phyloP scores from a whole-genome alignment of 805 yeast genomes.

The Myxozyma nipponensis region DNA sequence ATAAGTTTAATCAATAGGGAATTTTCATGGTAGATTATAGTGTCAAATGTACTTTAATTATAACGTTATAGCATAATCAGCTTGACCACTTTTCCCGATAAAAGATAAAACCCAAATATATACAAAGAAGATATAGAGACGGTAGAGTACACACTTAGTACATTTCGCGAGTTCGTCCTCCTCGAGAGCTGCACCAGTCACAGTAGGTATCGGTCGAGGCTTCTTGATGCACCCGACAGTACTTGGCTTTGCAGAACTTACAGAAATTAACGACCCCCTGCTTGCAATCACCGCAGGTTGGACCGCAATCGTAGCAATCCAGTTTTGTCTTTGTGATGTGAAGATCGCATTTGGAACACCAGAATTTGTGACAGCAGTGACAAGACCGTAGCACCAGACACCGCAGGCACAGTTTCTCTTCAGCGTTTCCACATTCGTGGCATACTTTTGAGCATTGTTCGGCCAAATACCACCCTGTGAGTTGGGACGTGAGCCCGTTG shows the following conservation, averaged over 20 bases:
- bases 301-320: constrained; percentile 28
- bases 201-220: constrained; percentile 24
- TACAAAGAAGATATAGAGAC: too few relatives aligned
- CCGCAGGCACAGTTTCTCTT: constrained; percentile 12
- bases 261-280: constrained; percentile 15
- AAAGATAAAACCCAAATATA: too few relatives aligned
- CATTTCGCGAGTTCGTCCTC: constrained; percentile 15
- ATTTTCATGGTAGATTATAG: too few relatives aligned
- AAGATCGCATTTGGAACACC: constrained; percentile 25
- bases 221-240: constrained; percentile 26
- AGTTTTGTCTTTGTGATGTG: constrained; percentile 6
- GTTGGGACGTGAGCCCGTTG: not conserved
- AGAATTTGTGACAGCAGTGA: constrained; percentile 17
- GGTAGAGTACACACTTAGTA: too few relatives aligned
- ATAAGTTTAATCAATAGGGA: constrained; percentile 6
- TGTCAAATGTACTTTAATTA: too few relatives aligned
- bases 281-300: constrained; percentile 25
- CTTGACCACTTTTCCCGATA: too few relatives aligned
- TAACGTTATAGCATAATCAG: too few relatives aligned
- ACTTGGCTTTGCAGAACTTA: constrained; percentile 26
- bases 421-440: constrained; percentile 7
- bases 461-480: constrained; percentile 22
- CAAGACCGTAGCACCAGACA: constrained; percentile 22
- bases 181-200: constrained; percentile 28
- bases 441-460: constrained; percentile 11